Evolutionary conservation across 345 rosid genomes (phyloP), one percentile per base, ranked within the genome.

Genomic region (Populus deltoides): DNA sequence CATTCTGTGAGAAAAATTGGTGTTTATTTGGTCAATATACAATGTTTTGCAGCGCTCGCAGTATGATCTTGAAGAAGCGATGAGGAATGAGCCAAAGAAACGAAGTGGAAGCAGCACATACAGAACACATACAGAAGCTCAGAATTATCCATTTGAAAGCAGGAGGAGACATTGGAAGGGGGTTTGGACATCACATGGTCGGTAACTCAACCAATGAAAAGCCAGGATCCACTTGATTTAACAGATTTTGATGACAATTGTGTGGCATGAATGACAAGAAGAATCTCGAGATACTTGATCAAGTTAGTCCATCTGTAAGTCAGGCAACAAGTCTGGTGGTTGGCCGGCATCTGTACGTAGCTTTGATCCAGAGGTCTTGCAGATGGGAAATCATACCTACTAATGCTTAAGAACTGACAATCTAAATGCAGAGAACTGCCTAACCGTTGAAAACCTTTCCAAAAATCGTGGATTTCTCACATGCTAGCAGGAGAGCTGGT

Each of bases 11-110:
- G 66, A 38, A 6, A 74, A 10, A 55, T 41, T 29, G 68, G 53
- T 66, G 31, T 75, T 70, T 29, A 57, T 55, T 36, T 57, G 41
- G 45, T 25, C 51, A 27, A 39, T 20, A 4, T 25, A 27, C 38
- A 27, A 49, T 81, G 65, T 71, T 68, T 79, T 68, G 72, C 94
- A 97, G 98, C 93, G 95, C 10, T 84, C 86, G 6, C 87, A 86
- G 77, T 91, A 94, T 86, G 99, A 94, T 88, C 85, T 83, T 51
- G 98, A 94, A 79, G 98, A 93, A 87, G 97, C 90, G 85, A 85
- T 75, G 76, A 87, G 91, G 86, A 89, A 78, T 72, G 78, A 86
- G 1, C 91, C 82, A 79, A 97, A 87, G 88, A 92, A 87, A 79
- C 86, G 71, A 66, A 83, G 82, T 16, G 98, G 88, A 84, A 78